Conservation (phyloP, 129 eudicot species). For the Lonicera japonica region DNA sequence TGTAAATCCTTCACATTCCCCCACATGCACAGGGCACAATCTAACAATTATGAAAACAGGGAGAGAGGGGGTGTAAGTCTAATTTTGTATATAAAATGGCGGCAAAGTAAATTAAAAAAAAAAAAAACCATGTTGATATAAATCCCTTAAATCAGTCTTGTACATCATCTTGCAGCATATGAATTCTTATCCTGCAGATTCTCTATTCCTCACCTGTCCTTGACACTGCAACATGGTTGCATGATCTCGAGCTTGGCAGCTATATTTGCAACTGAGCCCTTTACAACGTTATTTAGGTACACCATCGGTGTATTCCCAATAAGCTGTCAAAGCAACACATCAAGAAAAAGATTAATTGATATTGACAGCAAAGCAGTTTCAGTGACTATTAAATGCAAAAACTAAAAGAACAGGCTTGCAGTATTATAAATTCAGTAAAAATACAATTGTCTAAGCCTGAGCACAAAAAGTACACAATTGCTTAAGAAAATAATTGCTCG, state of each 20-base stretch:
- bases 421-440: too few relatives aligned
- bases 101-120: too few relatives aligned
- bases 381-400: too few relatives aligned
- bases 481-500: neutral
- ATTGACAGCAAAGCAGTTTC: neutral
- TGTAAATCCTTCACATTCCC: too few relatives aligned
- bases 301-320: conserved; percentile 98
- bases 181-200: neutral
- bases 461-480: neutral
- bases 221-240: conserved; percentile 99
- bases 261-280: conserved; percentile 80
- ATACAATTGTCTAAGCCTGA: neutral
- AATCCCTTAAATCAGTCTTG: neutral
- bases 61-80: too few relatives aligned
- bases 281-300: conserved; percentile 64
- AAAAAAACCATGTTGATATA: neutral
- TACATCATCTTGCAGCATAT: neutral
- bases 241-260: conserved; percentile 98
- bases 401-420: too few relatives aligned
- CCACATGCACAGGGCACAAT: too few relatives aligned
- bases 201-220: conserved; percentile 63
- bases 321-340: conserved; percentile 39
- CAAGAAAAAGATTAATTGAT: too few relatives aligned
- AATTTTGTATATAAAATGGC: too few relatives aligned
- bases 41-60: too few relatives aligned